Conservation (phyloP, 1,284 basidiomycete species). For the Irpex lacteus region DNA sequence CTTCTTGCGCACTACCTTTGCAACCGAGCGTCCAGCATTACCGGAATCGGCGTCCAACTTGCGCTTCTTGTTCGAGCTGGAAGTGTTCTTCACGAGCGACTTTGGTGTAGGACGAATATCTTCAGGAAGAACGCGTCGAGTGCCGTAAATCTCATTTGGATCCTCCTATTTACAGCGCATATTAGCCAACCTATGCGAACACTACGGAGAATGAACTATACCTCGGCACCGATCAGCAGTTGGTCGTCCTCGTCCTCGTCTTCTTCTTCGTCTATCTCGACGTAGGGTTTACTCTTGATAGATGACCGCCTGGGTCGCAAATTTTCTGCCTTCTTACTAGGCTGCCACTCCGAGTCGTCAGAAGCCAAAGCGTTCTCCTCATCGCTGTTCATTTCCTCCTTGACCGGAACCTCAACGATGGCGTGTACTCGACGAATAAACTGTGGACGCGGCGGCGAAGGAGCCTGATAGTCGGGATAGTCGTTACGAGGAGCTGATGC, state of each 20-base stretch:
- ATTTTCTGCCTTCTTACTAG: neutral
- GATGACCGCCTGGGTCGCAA: neutral
- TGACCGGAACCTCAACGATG: conserved; percentile 41
- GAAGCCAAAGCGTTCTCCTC: conserved; percentile 15
- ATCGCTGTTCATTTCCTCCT: conserved; percentile 39
- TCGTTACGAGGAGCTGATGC: conserved; percentile 10
- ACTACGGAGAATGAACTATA: conserved; percentile 3
- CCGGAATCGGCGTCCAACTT: neutral
- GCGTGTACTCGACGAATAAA: conserved; percentile 44
- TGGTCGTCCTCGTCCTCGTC: conserved; percentile 20
- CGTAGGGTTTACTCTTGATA: conserved; percentile 1
- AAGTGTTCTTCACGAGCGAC: neutral
- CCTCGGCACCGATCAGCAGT: conserved; percentile 17
- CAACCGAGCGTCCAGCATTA: neutral
- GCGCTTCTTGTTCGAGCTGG: conserved; percentile 2
- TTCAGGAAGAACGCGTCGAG: neutral
- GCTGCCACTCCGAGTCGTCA: conserved; percentile 1
- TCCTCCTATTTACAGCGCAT: neutral
- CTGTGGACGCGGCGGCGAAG: conserved; percentile 17
- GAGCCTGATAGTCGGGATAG: conserved; percentile 3
- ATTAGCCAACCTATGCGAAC: neutral
- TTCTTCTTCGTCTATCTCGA: conserved; percentile 15
- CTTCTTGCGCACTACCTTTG: neutral
- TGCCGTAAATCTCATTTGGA: conserved; percentile 2
- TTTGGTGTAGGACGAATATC: neutral